Percentiles rank a stretch among this genome's conserved stretches.
phyloP scores from a whole-genome alignment of 2,329 filamentous ascomycete species.

The Sporothrix schenckii region DNA sequence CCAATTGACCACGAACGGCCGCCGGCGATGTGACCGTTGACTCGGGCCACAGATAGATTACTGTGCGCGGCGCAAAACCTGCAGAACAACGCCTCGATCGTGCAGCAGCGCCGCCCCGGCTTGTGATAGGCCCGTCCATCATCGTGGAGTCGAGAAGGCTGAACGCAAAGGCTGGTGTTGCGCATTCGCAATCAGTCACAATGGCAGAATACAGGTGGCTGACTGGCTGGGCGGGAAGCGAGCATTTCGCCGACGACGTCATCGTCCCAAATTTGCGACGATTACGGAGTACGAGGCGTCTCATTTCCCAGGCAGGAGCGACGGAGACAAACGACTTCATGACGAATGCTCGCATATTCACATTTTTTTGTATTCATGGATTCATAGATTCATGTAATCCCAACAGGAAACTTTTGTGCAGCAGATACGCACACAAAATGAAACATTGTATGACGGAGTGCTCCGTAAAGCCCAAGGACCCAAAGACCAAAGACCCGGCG shows the following conservation, averaged over 20 bases:
- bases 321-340: too few species aligned
- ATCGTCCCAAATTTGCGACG: conserved; percentile 13
- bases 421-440: background rate
- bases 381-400: too few species aligned
- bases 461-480: background rate
- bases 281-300: background rate
- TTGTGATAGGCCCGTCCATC: conserved; percentile 21
- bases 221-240: conserved; percentile 19
- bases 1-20: conserved; percentile 8
- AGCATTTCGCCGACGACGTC: conserved; percentile 31
- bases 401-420: background rate
- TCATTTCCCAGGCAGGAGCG: background rate
- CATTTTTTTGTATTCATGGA: too few species aligned
- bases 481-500: background rate
- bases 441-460: background rate
- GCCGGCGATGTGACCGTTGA: conserved; percentile 13
- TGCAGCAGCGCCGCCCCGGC: background rate
- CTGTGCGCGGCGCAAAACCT: background rate
- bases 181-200: background rate
- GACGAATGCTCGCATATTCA: too few species aligned
- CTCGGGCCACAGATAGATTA: background rate
- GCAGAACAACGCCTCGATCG: background rate
- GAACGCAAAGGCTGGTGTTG: conserved; percentile 20
- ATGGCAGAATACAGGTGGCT: background rate
- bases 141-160: conserved; percentile 28